Base-by-base conservation (phyloP, 2,329 filamentous ascomycete species). In the Alternaria atra region DNA sequence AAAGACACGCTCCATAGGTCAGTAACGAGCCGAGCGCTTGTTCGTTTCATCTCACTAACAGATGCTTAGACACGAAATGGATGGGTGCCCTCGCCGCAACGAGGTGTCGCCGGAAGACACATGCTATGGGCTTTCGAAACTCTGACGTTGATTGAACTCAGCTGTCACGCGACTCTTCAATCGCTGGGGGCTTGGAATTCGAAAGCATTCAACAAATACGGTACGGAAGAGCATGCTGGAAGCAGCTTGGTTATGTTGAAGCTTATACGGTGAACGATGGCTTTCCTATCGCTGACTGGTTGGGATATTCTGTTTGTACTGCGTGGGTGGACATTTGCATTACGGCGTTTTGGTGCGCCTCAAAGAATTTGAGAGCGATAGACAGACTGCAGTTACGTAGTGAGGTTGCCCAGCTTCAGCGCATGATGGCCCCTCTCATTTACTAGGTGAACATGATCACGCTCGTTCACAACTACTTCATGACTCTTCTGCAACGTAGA, bases 1-100 rank as follows among this genome's bases (percentile, higher is more conserved):
- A 93, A 93, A 76, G 92, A 96, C 72, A 95, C 92, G 1, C 82
- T 95, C n/a, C 82, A 89, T 79, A 90, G 92, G 91, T 92, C 80
- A 79, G 84, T 63, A 53, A 17, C 15, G n/a, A 5, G 32, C 20
- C n/a, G 7, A 8, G 9, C 17, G 10, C 27, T 6, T 35, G 20
- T 8, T n/a, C 52, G 27, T 29, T 55, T 46, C 50, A 42, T 27
- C 7, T 46, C 7, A 57, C 66, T 77, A 63, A 77, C 56, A 30
- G 34, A n/a, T 17, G 39, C 44, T 40, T 66, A 93, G 91, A 73
- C 91, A 94, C 69, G 88, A 90, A 83, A 89, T 91, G 76, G 90
- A 93, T 69, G 90, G 91, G 13, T 93, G 91, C 73, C 86, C 90
- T 12, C 90, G 87, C 69, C 84, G 90, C 25, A 62, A 64, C 27